A percentile compares a stretch with the other conserved stretches of the same genome.
Evolutionary conservation across 495 filamentous ascomycete genomes (phyloP).

Genomic region (Polyplosphaeria fusca): DNA sequence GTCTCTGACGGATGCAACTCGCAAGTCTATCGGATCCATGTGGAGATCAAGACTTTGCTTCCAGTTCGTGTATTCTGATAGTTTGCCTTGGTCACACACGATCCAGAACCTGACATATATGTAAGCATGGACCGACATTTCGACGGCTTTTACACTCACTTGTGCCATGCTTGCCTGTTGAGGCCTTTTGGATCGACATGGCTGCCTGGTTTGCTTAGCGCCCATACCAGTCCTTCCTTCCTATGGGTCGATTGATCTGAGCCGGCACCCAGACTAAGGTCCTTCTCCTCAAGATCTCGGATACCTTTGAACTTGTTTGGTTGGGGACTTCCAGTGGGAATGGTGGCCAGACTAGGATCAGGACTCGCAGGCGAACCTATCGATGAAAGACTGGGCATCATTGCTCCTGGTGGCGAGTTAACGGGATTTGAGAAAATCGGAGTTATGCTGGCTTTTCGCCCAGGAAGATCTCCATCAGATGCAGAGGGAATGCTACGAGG

Average conservation of each 20-base stretch:
- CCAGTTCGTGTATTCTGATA: conserved; percentile 99
- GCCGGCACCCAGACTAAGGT: conserved; percentile 44
- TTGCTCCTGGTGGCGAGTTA: conserved; percentile 19
- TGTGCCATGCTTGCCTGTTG: conserved; percentile 98
- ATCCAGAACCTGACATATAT: conserved; percentile 80
- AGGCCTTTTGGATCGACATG: conserved; percentile 92
- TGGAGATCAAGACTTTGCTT: conserved; percentile 95
- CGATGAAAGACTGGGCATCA: conserved; percentile 29
- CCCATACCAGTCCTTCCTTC: conserved; percentile 95
- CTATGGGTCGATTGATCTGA: conserved; percentile 54
- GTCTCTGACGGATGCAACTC: conserved; percentile 94
- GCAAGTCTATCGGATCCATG: conserved; percentile 96
- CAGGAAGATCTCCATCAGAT: conserved; percentile 13
- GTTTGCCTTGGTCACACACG: conserved; percentile 89
- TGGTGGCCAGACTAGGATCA: conserved; percentile 39
- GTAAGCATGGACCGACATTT: background rate
- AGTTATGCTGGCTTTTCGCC: conserved; percentile 18
- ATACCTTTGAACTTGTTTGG: conserved; percentile 79
- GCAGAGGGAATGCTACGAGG: background rate
- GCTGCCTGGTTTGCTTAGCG: conserved; percentile 85
- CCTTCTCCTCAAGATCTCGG: conserved; percentile 82
- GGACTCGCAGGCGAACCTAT: conserved; percentile 31
- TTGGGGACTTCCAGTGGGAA: conserved; percentile 48
- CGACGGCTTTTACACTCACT: conserved; percentile 61
- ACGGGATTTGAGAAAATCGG: conserved; percentile 30